phyloP scores from a whole-genome alignment of 495 filamentous ascomycete genomes.

The Hyaloscypha bicolor region DNA sequence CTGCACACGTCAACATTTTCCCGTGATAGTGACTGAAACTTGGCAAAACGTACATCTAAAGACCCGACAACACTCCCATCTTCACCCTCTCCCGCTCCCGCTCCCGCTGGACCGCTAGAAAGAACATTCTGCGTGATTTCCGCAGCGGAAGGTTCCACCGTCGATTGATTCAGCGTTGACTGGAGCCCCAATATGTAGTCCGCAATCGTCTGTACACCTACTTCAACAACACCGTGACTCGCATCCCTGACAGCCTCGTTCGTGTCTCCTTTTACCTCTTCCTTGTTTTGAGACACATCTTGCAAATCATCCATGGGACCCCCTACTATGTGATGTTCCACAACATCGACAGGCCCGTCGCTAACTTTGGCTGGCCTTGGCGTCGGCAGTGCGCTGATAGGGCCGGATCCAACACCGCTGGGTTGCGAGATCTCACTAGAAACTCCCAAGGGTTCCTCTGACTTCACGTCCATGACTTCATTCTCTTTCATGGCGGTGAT shows the following conservation, averaged over 20 bases:
- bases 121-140: background rate
- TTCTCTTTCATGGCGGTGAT: background rate
- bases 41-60: constrained; percentile 8
- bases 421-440: background rate
- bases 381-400: background rate
- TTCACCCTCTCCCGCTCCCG: background rate
- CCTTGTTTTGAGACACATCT: background rate
- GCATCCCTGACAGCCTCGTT: background rate
- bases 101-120: background rate
- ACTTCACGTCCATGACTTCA: background rate
- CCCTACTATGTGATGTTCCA: background rate
- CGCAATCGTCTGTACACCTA: background rate
- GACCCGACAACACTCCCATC: background rate
- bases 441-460: background rate
- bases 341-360: background rate
- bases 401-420: background rate
- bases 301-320: background rate
- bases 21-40: background rate
- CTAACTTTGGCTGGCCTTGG: background rate
- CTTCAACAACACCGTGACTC: background rate
- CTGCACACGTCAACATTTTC: background rate
- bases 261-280: background rate
- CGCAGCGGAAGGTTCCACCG: background rate
- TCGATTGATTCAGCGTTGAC: background rate
- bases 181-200: background rate